phyloP scores from a whole-genome alignment of 1,284 basidiomycete species.

The Naganishia cerealis region DNA sequence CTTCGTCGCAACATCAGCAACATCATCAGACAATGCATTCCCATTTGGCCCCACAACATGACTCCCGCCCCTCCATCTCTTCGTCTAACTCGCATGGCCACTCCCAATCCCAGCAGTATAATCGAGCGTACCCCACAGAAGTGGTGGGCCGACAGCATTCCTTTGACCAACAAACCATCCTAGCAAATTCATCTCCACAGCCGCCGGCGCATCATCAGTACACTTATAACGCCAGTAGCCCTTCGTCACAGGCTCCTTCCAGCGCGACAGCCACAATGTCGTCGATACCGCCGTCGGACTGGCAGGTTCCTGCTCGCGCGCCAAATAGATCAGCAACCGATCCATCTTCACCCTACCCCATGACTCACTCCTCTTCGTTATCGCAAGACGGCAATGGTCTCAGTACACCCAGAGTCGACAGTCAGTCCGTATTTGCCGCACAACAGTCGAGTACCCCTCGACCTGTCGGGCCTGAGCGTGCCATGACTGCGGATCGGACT shows the following conservation, averaged over 20 bases:
- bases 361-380: not conserved
- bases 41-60: not conserved
- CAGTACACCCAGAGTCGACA: constrained; percentile 10
- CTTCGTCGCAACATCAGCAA: constrained; percentile 21
- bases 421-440: constrained; percentile 8
- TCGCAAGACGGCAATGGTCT: constrained; percentile 14
- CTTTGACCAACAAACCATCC: not conserved
- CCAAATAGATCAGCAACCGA: constrained; percentile 19
- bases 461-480: not conserved
- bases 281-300: constrained; percentile 10
- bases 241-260: constrained; percentile 1
- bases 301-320: constrained; percentile 6
- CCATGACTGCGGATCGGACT: not conserved
- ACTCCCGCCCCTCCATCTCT: constrained; percentile 15
- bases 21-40: not conserved
- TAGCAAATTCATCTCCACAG: not conserved
- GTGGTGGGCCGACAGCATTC: constrained; percentile 3
- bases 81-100: constrained; percentile 19
- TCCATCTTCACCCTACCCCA: constrained; percentile 18
- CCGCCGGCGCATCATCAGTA: constrained; percentile 5
- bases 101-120: not conserved
- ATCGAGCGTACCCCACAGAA: not conserved
- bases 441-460: constrained; percentile 19
- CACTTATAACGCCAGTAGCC: no score
- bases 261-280: constrained; percentile 23